Evolutionary conservation across 2,329 filamentous ascomycete genomes (phyloP).

Genomic region (Penicillium corylophilum): DNA sequence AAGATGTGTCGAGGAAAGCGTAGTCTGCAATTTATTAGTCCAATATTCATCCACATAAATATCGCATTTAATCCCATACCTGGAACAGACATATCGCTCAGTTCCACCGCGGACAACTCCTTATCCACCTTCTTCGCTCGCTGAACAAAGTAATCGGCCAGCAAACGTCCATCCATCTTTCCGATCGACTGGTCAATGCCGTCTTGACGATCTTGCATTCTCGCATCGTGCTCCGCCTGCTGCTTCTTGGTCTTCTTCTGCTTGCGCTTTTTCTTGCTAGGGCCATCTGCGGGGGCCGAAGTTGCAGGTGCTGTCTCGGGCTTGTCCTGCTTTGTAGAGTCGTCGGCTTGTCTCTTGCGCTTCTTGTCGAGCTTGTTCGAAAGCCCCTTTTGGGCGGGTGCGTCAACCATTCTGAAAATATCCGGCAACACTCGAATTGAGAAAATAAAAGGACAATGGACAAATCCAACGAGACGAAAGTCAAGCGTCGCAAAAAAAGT

Average conservation of each 20-base stretch:
- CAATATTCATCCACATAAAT: background rate
- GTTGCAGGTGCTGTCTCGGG: conserved; percentile 18
- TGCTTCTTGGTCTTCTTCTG: conserved; percentile 26
- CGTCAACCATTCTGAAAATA: conserved; percentile 22
- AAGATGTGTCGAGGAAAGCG: conserved; percentile 76
- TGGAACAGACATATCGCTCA: conserved; percentile 77
- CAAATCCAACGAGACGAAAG: conserved; percentile 2
- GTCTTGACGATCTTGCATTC: conserved; percentile 60
- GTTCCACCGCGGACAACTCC: conserved; percentile 78
- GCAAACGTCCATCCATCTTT: conserved; percentile 75
- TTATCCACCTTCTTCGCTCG: conserved; percentile 74
- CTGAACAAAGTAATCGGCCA: conserved; percentile 83
- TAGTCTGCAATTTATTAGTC: conserved; percentile 52
- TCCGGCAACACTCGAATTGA: background rate
- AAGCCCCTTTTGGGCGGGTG: conserved; percentile 24
- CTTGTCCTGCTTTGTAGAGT: conserved; percentile 29
- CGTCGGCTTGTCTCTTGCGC: conserved; percentile 41
- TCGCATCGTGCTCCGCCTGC: conserved; percentile 27
- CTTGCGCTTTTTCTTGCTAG: conserved; percentile 37
- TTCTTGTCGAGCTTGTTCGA: conserved; percentile 40
- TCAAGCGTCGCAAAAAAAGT: conserved; percentile 16
- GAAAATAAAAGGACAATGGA: conserved; percentile 2
- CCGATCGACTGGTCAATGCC: conserved; percentile 78
- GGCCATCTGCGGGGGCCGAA: conserved; percentile 23
- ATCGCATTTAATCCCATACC: conserved; percentile 51